Evolutionary conservation across 2,329 filamentous ascomycete genomes (phyloP).

Genomic region (Curvularia hawaiiensis): DNA sequence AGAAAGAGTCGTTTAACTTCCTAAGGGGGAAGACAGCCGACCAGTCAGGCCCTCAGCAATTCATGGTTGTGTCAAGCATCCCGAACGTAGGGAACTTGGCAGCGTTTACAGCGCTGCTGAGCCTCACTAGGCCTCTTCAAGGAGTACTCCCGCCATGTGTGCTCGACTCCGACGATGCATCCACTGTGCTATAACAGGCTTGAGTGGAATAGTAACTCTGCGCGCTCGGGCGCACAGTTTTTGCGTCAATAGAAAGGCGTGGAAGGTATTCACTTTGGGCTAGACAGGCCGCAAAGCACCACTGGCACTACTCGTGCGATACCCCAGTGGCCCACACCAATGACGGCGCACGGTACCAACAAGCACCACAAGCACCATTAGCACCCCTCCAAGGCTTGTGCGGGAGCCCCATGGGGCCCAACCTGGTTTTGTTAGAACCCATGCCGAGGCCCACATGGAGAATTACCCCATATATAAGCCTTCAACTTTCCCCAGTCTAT

Average conservation of each 20-base stretch:
- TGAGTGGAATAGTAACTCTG: background rate
- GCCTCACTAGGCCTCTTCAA: slow-evolving; percentile 2
- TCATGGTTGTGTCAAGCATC: background rate
- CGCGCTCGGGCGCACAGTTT: background rate
- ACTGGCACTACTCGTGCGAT: slow-evolving; percentile 3
- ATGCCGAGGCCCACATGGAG: slow-evolving; percentile 11
- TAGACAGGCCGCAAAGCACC: slow-evolving; percentile 4
- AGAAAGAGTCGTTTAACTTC: background rate
- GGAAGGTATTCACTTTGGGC: slow-evolving; percentile 4
- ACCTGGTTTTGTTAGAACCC: slow-evolving; percentile 7
- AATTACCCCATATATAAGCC: slow-evolving; percentile 17
- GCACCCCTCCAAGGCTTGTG: slow-evolving; percentile 21
- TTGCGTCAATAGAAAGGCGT: slow-evolving; percentile 17
- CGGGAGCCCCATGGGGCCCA: slow-evolving; percentile 28
- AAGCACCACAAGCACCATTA: slow-evolving; percentile 12
- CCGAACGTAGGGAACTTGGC: too few relatives aligned
- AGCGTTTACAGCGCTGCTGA: background rate
- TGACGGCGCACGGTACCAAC: slow-evolving; percentile 7
- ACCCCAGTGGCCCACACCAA: slow-evolving; percentile 17
- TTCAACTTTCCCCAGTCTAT: slow-evolving; percentile 2
- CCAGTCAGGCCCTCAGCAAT: background rate
- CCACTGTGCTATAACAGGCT: background rate
- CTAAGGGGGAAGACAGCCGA: background rate
- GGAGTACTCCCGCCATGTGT: slow-evolving; percentile 4
- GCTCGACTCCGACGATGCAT: background rate